Evolutionary conservation across 768 basidiomycete species (phyloP).

Genomic region (Rhizopogon vesiculosus): DNA sequence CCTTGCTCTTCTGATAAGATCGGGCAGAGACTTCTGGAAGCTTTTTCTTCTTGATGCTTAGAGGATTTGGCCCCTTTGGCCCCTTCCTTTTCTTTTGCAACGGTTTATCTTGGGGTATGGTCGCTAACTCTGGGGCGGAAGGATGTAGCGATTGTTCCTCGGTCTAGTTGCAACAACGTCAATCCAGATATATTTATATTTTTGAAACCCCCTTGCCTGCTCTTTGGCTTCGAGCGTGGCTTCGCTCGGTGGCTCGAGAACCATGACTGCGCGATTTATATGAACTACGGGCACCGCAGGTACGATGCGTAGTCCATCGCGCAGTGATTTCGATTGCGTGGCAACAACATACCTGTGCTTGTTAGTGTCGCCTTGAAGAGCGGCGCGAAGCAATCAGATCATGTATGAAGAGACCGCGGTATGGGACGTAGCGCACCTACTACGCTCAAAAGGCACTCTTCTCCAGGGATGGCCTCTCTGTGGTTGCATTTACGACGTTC

Average conservation of each 20-base stretch:
- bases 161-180: constrained; percentile 34
- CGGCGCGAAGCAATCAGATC: constrained; percentile 1
- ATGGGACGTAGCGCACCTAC: constrained; percentile 48
- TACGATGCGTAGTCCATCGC: constrained; percentile 61
- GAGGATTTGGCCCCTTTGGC: constrained; percentile 86
- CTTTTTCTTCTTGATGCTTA: constrained; percentile 89
- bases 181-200: neutral
- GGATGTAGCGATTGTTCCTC: constrained; percentile 61
- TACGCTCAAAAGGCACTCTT: constrained; percentile 78
- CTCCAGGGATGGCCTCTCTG: constrained; percentile 75
- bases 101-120: constrained; percentile 30
- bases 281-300: constrained; percentile 90
- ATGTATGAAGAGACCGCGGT: neutral
- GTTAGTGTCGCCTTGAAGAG: constrained; percentile 62
- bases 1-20: neutral
- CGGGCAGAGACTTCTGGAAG: constrained; percentile 3
- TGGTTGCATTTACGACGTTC: constrained; percentile 96
- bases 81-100: constrained; percentile 56
- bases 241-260: constrained; percentile 87
- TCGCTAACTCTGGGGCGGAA: constrained; percentile 40
- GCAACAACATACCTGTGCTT: constrained; percentile 92
- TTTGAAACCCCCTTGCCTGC: constrained; percentile 33
- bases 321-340: constrained; percentile 73
- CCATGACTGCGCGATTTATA: constrained; percentile 87
- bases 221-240: constrained; percentile 68